Conservation (phyloP, 805 yeast genomes). For the Ogataea corticis region DNA sequence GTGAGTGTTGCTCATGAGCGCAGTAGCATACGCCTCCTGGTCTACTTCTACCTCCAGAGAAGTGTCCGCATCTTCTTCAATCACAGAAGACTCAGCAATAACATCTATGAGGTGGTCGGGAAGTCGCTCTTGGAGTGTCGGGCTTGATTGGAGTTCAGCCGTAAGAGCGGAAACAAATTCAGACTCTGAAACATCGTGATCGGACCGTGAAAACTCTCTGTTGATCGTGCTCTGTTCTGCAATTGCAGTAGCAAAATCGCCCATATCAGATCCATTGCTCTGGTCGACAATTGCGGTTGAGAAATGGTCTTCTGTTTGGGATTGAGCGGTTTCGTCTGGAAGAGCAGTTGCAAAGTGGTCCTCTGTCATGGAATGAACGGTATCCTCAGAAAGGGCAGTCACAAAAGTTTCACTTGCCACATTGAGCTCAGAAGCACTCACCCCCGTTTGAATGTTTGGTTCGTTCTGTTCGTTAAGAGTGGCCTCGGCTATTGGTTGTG, state of each 20-base stretch:
- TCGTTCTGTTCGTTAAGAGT: too few species aligned
- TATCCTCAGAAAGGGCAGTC: background rate
- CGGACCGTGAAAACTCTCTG: background rate
- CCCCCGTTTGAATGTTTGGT: too few species aligned
- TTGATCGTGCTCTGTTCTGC: background rate
- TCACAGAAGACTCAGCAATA: constrained; percentile 31
- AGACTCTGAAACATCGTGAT: background rate
- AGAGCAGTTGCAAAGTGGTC: background rate
- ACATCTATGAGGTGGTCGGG: constrained; percentile 13
- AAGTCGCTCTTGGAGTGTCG: background rate
- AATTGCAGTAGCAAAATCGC: background rate
- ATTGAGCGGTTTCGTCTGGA: background rate
- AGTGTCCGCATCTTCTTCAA: constrained; percentile 15
- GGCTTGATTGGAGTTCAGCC: constrained; percentile 1
- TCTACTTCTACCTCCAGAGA: constrained; percentile 17
- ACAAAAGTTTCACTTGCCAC: background rate
- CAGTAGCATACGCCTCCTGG: constrained; percentile 29
- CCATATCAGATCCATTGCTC: background rate
- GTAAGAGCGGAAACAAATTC: constrained; percentile 1
- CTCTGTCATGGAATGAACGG: background rate
- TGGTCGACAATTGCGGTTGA: background rate
- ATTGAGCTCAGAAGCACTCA: too few species aligned
- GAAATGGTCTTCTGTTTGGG: background rate
- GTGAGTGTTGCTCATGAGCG: constrained; percentile 25
- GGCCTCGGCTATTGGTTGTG: too few species aligned